These are phyloP conservation scores for Amauroascus verrucosus DNA, from an alignment of 2,329 filamentous ascomycete species.

Conservation along the genomic window DNA sequence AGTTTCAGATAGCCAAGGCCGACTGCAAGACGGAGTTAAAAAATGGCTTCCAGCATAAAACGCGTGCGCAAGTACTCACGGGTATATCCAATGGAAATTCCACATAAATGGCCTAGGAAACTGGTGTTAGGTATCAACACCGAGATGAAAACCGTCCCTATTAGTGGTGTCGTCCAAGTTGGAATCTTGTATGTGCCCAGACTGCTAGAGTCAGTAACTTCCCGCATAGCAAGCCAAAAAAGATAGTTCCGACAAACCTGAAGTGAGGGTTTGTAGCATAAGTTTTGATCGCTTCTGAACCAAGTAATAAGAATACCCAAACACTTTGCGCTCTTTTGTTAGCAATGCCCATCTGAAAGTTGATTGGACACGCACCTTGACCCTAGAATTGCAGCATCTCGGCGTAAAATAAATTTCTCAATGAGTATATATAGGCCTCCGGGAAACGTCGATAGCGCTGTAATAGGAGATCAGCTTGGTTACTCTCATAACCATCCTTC, in stretches of 20 bases:
- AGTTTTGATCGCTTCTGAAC: constrained; percentile 75
- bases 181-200: constrained; percentile 62
- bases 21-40: constrained; percentile 40
- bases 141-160: constrained; percentile 61
- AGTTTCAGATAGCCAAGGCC: constrained; percentile 83
- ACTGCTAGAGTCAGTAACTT: constrained; percentile 27
- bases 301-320: constrained; percentile 84
- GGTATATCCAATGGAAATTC: constrained; percentile 72
- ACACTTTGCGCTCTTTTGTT: constrained; percentile 46
- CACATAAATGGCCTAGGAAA: constrained; percentile 76
- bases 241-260: constrained; percentile 33
- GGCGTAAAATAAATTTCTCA: constrained; percentile 60
- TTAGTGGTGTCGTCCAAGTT: constrained; percentile 83
- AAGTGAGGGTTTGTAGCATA: constrained; percentile 73
- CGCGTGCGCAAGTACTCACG: constrained; percentile 47
- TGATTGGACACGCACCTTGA: constrained; percentile 52
- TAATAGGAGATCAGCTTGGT: background rate
- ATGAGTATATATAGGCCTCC: constrained; percentile 70
- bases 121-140: constrained; percentile 72
- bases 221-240: background rate
- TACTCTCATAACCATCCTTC: background rate
- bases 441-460: constrained; percentile 70
- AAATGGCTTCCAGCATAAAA: background rate
- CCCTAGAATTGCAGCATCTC: constrained; percentile 67
- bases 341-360: background rate